Percentiles rank a stretch among this genome's conserved stretches.
Evolutionary conservation across 169 alveolate genomes (phyloP).

Genomic region (Eimeria acervulina): DNA sequence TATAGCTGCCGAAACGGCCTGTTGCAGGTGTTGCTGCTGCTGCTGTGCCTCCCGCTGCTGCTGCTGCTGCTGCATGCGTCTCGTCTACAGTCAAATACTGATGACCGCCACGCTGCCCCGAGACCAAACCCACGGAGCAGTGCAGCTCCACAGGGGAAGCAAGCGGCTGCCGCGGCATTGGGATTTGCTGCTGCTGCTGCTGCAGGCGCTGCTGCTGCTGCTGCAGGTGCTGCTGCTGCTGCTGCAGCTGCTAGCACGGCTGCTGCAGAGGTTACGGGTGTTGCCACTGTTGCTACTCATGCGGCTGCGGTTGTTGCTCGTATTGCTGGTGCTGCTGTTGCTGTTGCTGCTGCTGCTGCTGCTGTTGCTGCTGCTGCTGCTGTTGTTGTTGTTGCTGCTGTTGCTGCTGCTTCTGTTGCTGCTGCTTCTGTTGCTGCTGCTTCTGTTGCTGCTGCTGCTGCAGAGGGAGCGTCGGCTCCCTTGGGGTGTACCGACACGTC

Average conservation of each 20-base stretch:
- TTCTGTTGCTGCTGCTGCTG: no score
- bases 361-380: background rate
- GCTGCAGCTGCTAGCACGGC: background rate
- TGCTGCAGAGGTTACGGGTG: background rate
- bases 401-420: background rate
- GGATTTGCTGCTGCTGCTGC: background rate
- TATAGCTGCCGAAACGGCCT: background rate
- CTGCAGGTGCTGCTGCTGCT: background rate
- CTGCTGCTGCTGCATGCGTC: no score
- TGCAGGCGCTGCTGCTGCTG: no score
- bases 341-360: background rate
- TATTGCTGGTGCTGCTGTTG: background rate
- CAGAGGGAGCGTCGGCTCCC: no score
- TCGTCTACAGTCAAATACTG: background rate
- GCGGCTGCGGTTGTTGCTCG: background rate
- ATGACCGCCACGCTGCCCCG: background rate
- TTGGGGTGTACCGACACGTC: no score
- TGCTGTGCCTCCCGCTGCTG: no score
- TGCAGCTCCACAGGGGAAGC: constrained; percentile 13
- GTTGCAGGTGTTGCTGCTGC: no score
- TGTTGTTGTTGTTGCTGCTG: background rate
- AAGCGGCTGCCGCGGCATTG: constrained; percentile 48
- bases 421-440: background rate
- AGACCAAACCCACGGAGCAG: constrained; percentile 29
- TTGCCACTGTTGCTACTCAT: background rate